phyloP scores from a whole-genome alignment of 2,329 filamentous ascomycete genomes.

The Cordyceps farinosa region DNA sequence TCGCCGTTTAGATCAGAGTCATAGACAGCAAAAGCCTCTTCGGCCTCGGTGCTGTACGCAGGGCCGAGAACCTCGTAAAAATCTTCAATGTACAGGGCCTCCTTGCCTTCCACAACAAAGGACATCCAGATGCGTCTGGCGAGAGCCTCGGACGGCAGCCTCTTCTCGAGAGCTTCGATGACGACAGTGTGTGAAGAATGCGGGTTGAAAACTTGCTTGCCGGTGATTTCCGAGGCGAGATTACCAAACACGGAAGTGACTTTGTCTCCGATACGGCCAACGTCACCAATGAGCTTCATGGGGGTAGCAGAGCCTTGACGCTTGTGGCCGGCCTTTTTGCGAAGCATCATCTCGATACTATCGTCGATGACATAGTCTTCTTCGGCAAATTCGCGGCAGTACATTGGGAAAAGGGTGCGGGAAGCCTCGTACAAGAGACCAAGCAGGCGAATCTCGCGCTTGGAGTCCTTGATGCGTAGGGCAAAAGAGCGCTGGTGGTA shows the following conservation, averaged over 20 bases:
- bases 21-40: conserved; percentile 76
- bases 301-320: conserved; percentile 66
- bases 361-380: conserved; percentile 93
- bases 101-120: conserved; percentile 85
- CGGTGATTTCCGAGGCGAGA: conserved; percentile 89
- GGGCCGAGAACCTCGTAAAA: conserved; percentile 82
- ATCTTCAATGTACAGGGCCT: conserved; percentile 75
- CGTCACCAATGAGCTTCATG: conserved; percentile 71
- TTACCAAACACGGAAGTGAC: conserved; percentile 91
- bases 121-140: conserved; percentile 98
- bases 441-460: conserved; percentile 77
- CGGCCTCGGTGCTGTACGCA: conserved; percentile 70
- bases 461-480: conserved; percentile 81
- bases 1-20: conserved; percentile 91
- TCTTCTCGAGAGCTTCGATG: conserved; percentile 82
- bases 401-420: conserved; percentile 82
- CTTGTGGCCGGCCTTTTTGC: conserved; percentile 48
- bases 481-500: conserved; percentile 84
- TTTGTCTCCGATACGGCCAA: conserved; percentile 84
- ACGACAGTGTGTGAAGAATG: conserved; percentile 88
- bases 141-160: conserved; percentile 79
- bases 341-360: conserved; percentile 66
- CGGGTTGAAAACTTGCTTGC: conserved; percentile 91
- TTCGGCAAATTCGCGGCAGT: conserved; percentile 83
- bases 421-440: conserved; percentile 89